Base-by-base conservation (phyloP, 2,329 filamentous ascomycete species). In the Calonectria hongkongensis region DNA sequence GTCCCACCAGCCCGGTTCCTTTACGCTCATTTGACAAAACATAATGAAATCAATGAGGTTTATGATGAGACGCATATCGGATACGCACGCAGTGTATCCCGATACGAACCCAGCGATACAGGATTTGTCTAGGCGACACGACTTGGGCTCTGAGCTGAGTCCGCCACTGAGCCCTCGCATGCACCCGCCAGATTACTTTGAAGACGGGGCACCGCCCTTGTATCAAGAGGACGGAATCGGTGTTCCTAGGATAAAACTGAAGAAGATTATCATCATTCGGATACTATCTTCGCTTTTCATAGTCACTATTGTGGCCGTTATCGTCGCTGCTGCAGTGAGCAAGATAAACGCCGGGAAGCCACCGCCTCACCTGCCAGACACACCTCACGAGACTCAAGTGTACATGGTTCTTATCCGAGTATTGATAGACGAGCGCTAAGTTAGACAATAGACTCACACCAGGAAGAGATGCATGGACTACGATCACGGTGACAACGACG, bases 251-350 rank as follows among this genome's bases (percentile, higher is more conserved):
- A 45, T 64, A 25, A 72, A 73, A 43, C 43, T 65, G n/a, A 73
- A 68, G 25, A 78, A 71, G 25, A 75, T 72, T 5, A 56, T 77
- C 12, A 68, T 76, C 27, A 69, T 80, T 28, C 66, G 75, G 25
- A 71, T 81, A 25, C 27, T 77, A 48, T 68, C 79, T 2, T 79
- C 77, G 6, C 71, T 80, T 3, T 78, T 81, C 36, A 73, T 80
- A 64, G 70, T 75, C 4, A 73, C 78, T 6, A 67, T 81, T 9
- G 78, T 80, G 4, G 74, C 75, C 0, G 68, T 81, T 8, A 71
- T 79, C 16, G 75, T 79, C 2, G 79, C 79, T 8, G 79, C 76
- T 21, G 78, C 76, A 6, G 76, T 80, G 10, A 74, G 72, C 21
- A 76, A 72, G 65, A 78, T 79, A 4, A 67, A 73, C 25, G 33